A percentile compares a stretch with the other conserved stretches of the same genome.
Evolutionary conservation across 345 rosid species (phyloP).

Genomic region (Populus nigra): DNA sequence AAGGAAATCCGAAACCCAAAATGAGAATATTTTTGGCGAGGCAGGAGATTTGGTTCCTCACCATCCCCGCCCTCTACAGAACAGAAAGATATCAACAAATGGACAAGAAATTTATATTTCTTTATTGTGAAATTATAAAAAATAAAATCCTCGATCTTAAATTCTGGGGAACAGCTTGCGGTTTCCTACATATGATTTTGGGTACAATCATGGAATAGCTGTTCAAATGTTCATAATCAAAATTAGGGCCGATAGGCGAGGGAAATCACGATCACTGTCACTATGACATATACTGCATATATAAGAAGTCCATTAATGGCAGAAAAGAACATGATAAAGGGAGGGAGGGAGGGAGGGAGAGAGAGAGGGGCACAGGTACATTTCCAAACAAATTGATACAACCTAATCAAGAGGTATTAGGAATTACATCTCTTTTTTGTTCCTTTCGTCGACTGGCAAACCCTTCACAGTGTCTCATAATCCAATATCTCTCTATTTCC

Average conservation of each 20-base stretch:
- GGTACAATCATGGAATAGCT: neutral
- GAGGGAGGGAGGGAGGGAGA: too few relatives aligned
- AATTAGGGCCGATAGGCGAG: neutral
- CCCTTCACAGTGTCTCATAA: conserved; percentile 53
- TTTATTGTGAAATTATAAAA: too few relatives aligned
- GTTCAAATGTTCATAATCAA: neutral
- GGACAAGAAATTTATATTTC: too few relatives aligned
- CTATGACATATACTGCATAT: neutral
- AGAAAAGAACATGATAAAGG: neutral
- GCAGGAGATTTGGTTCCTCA: neutral
- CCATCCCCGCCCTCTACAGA: neutral
- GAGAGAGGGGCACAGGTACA: neutral
- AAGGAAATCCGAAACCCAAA: neutral
- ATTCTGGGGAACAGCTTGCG: neutral
- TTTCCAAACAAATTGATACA: neutral
- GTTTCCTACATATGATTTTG: neutral
- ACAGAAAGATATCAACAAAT: too few relatives aligned
- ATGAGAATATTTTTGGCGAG: neutral
- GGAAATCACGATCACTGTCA: neutral
- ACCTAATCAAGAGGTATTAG: neutral
- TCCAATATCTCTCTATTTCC: conserved; percentile 79
- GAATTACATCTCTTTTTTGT: neutral
- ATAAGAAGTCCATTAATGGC: neutral
- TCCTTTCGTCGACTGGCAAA: conserved; percentile 27
- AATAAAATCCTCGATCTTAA: neutral